Conservation (phyloP, 1,139 yeast species). For the Debaryomyces coudertii region DNA sequence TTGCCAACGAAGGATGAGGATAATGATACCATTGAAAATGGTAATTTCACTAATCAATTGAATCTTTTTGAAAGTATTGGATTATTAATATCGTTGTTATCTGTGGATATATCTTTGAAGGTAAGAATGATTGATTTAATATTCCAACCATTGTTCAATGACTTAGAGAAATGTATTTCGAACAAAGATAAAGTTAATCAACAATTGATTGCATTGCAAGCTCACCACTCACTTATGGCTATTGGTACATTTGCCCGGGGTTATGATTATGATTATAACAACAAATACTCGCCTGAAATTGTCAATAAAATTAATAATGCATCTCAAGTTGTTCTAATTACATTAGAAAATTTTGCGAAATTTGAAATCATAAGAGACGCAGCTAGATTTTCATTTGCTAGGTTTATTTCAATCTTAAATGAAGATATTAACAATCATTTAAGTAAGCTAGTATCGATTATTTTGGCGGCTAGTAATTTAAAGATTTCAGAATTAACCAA, state of each 20-base stretch:
- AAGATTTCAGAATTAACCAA: constrained; percentile 72
- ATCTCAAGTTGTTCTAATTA: constrained; percentile 81
- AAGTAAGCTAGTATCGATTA: constrained; percentile 72
- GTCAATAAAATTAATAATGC: constrained; percentile 66
- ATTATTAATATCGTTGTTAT: constrained; percentile 56
- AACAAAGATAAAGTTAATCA: constrained; percentile 39
- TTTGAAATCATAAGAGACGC: constrained; percentile 80
- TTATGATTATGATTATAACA: constrained; percentile 51
- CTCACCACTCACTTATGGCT: constrained; percentile 86
- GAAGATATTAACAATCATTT: constrained; percentile 55
- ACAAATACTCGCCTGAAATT: constrained; percentile 35
- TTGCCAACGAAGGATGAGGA: constrained; percentile 56
- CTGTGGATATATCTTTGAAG: constrained; percentile 38
- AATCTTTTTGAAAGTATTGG: constrained; percentile 85
- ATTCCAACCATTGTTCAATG: constrained; percentile 77
- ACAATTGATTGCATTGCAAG: constrained; percentile 60
- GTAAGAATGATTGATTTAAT: constrained; percentile 60
- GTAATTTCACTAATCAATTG: constrained; percentile 75
- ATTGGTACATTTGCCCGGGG: constrained; percentile 91
- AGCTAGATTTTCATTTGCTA: constrained; percentile 81
- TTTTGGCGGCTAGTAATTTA: constrained; percentile 67
- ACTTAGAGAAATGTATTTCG: constrained; percentile 65
- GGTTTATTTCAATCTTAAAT: constrained; percentile 74
- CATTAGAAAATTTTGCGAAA: constrained; percentile 73
- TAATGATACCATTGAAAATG: constrained; percentile 57